A percentile compares a stretch with the other conserved stretches of the same genome.
Evolutionary conservation across 2,329 filamentous ascomycete genomes (phyloP).

Genomic region (Didymosphaeria variabile): DNA sequence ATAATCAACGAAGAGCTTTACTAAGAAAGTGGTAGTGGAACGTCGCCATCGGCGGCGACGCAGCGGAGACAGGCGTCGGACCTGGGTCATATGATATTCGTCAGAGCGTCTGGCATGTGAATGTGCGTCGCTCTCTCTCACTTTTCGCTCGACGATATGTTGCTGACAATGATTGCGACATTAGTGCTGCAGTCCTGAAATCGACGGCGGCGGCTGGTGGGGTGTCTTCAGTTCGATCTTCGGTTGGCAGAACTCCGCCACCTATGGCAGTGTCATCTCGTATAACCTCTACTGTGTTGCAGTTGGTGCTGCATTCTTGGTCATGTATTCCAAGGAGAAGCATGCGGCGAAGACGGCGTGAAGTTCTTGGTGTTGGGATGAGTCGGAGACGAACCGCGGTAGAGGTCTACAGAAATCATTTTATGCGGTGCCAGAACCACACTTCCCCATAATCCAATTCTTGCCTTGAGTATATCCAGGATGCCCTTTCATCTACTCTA

Average conservation of each 20-base stretch:
- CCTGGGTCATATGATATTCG: constrained; percentile 82
- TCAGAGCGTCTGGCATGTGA: constrained; percentile 82
- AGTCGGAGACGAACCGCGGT: too few relatives aligned
- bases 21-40: constrained; percentile 61
- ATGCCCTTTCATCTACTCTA: background rate
- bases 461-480: background rate
- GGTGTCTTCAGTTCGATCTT: constrained; percentile 86
- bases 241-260: constrained; percentile 89
- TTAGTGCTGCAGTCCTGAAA: constrained; percentile 75
- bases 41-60: constrained; percentile 67
- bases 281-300: constrained; percentile 89
- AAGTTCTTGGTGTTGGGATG: background rate
- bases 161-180: background rate
- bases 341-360: constrained; percentile 28
- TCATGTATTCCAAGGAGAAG: constrained; percentile 73
- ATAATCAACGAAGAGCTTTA: background rate
- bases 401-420: too few relatives aligned
- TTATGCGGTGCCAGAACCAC: too few relatives aligned
- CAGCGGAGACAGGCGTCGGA: constrained; percentile 69
- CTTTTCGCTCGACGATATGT: background rate
- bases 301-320: constrained; percentile 70
- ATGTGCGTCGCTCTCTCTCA: constrained; percentile 45
- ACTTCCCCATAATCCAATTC: background rate
- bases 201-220: constrained; percentile 81
- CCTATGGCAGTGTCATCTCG: constrained; percentile 84